Percentiles rank a stretch among this genome's conserved stretches.
phyloP scores from a whole-genome alignment of 202 grass and related monocot genomes.

The Zizania palustris region DNA sequence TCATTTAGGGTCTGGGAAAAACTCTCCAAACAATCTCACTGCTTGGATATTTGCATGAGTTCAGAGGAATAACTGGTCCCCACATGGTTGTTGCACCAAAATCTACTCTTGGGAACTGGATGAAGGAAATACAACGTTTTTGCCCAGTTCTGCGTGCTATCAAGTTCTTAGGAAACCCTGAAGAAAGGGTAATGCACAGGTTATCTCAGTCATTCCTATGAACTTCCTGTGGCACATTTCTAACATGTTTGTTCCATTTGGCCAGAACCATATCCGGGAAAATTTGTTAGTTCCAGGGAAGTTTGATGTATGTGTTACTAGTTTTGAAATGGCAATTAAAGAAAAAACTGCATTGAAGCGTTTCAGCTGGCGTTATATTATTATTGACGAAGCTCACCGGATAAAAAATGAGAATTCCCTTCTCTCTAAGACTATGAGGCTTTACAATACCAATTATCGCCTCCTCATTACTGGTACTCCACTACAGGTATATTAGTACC shows the following conservation, averaged over 20 bases:
- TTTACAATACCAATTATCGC: constrained; percentile 76
- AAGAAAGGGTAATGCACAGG: constrained; percentile 62
- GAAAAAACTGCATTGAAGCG: constrained; percentile 75
- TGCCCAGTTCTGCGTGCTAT: constrained; percentile 72
- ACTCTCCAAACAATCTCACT: constrained; percentile 81
- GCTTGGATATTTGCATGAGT: constrained; percentile 76
- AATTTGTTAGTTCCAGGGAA: constrained; percentile 71
- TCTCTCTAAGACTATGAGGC: constrained; percentile 87
- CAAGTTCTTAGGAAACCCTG: constrained; percentile 73
- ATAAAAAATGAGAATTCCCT: constrained; percentile 82
- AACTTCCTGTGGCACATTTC: constrained; percentile 23
- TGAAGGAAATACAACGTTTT: constrained; percentile 72
- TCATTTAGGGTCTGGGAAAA: constrained; percentile 73
- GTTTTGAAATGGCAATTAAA: constrained; percentile 89
- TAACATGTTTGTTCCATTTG: constrained; percentile 36
- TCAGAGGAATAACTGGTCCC: constrained; percentile 74
- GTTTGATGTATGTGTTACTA: constrained; percentile 78
- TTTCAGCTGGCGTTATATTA: constrained; percentile 81
- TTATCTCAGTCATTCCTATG: neutral
- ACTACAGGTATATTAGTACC: constrained; percentile 59
- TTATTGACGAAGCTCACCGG: constrained; percentile 84
- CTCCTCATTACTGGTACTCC: constrained; percentile 76
- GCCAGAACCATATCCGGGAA: constrained; percentile 70
- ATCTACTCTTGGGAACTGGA: constrained; percentile 86
- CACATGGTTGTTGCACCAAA: constrained; percentile 89